phyloP scores from a whole-genome alignment of 257 asterid species.

The Forsythia suspensa region DNA sequence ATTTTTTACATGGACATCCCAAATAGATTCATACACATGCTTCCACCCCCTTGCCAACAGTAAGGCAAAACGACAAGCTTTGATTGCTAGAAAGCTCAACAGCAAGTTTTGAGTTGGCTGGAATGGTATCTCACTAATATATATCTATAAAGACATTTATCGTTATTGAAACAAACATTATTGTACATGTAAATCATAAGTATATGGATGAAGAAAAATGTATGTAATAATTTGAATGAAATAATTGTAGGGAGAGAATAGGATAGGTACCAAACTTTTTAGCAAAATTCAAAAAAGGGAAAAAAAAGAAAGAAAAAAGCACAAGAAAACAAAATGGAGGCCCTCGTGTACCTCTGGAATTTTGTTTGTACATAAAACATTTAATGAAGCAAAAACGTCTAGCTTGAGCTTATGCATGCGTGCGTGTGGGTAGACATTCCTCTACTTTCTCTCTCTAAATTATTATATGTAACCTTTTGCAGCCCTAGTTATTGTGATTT shows the following conservation, averaged over 20 bases:
- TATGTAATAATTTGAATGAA: slow-evolving; percentile 35
- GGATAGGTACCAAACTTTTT: slow-evolving; percentile 39
- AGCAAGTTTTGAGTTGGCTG: slow-evolving; percentile 2
- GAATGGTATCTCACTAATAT: slow-evolving; percentile 3
- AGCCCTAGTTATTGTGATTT: slow-evolving; percentile 28
- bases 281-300: slow-evolving; percentile 15
- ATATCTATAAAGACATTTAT: slow-evolving; percentile 26
- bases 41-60: neutral
- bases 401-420: slow-evolving; percentile 50
- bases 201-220: slow-evolving; percentile 12
- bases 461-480: slow-evolving; percentile 38
- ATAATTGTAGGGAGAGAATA: slow-evolving; percentile 39
- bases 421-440: slow-evolving; percentile 72
- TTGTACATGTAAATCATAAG: slow-evolving; percentile 5
- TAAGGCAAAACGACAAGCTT: neutral
- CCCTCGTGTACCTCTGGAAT: slow-evolving; percentile 80
- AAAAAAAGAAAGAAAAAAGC: slow-evolving; percentile 22
- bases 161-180: slow-evolving; percentile 12
- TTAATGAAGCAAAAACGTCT: slow-evolving; percentile 53
- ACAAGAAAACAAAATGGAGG: slow-evolving; percentile 68
- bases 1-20: neutral
- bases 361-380: slow-evolving; percentile 57
- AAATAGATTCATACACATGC: neutral
- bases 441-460: slow-evolving; percentile 28
- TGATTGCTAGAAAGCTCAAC: neutral